Percentiles rank a stretch among this genome's conserved stretches.
These are phyloP conservation scores for Perkinsela sp. DNA, from an alignment of 208 protist genomes.

Conservation along the genomic window DNA sequence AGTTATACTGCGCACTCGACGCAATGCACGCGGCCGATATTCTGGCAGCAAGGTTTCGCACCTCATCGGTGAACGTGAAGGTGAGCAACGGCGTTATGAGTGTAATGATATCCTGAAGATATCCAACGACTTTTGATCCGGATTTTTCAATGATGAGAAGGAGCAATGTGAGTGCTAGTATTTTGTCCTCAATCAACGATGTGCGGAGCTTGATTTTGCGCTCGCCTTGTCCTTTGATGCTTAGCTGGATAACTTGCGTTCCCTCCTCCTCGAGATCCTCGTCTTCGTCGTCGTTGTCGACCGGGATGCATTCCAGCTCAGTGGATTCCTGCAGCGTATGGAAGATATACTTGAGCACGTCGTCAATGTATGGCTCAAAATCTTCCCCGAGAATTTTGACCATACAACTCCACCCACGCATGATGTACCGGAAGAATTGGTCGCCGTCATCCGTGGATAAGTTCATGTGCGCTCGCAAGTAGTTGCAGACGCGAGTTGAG, in stretches of 20 bases:
- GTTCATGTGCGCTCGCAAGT: slow-evolving; percentile 16
- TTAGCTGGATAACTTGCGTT: slow-evolving; percentile 18
- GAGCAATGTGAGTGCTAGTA: slow-evolving; percentile 32
- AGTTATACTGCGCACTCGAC: slow-evolving; percentile 10
- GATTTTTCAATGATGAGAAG: slow-evolving; percentile 26
- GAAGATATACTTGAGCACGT: slow-evolving; percentile 33
- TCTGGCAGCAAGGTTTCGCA: slow-evolving; percentile 30
- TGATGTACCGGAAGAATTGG: slow-evolving; percentile 23
- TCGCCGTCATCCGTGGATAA: slow-evolving; percentile 13
- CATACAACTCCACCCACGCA: slow-evolving; percentile 63
- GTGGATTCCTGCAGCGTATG: slow-evolving; percentile 14
- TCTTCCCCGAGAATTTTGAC: slow-evolving; percentile 37
- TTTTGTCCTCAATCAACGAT: slow-evolving; percentile 53
- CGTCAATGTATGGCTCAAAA: slow-evolving; percentile 26
- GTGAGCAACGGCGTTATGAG: slow-evolving; percentile 18
- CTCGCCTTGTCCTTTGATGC: slow-evolving; percentile 32
- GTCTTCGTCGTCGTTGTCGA: slow-evolving; percentile 12
- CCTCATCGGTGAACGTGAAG: slow-evolving; percentile 19
- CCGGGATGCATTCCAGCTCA: slow-evolving; percentile 21
- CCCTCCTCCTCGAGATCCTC: slow-evolving; percentile 6
- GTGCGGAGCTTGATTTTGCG: slow-evolving; percentile 34
- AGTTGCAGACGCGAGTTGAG: slow-evolving; percentile 26
- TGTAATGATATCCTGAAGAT: slow-evolving; percentile 25
- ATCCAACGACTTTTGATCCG: slow-evolving; percentile 13
- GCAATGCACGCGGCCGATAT: slow-evolving; percentile 29